These are phyloP conservation scores for Rhizoclosmatium globosum DNA, from an alignment of 192 early-diverging fungal genomes.

Conservation along the genomic window DNA sequence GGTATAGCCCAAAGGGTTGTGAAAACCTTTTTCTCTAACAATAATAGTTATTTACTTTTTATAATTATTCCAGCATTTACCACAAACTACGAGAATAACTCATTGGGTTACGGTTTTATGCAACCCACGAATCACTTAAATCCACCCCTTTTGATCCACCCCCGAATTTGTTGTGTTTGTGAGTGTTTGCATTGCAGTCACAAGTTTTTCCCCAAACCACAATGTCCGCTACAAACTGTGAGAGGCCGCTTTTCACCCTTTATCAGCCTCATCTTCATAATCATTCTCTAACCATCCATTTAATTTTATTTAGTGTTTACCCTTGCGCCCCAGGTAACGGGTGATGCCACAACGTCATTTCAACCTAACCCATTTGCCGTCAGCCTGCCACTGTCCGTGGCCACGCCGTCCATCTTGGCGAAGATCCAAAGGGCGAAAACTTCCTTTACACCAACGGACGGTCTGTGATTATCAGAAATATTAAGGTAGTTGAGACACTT, in stretches of 20 bases:
- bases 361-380: neutral
- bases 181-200: neutral
- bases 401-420: constrained; percentile 79
- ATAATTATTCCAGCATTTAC: no score
- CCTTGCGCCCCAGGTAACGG: constrained; percentile 22
- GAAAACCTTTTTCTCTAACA: neutral
- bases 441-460: constrained; percentile 93
- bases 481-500: constrained; percentile 62
- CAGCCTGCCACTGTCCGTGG: constrained; percentile 83
- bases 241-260: neutral
- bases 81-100: no score
- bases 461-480: constrained; percentile 83
- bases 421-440: constrained; percentile 82
- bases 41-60: neutral
- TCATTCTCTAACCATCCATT: neutral
- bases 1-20: neutral
- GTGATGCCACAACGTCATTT: neutral
- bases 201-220: neutral
- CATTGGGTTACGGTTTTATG: no score
- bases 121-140: no score
- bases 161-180: no score
- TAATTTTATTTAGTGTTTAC: constrained; percentile 8
- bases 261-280: neutral
- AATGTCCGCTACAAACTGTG: neutral
- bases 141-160: no score